phyloP scores from a whole-genome alignment of 2,329 filamentous ascomycete species.

The Neodidymelliopsis sp. region DNA sequence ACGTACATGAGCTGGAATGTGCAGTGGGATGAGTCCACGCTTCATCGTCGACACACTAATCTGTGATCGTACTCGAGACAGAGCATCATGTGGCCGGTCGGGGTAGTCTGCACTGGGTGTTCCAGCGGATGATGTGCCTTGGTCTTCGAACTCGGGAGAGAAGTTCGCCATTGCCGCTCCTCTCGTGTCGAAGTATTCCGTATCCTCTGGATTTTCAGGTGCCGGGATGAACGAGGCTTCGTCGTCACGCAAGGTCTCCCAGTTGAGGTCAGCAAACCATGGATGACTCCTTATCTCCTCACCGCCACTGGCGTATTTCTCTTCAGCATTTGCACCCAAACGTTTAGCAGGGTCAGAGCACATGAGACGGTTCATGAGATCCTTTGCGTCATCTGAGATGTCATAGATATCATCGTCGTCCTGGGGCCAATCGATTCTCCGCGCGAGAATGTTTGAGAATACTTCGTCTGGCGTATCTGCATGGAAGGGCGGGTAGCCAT shows the following conservation, averaged over 20 bases:
- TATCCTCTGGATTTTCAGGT: constrained; percentile 93
- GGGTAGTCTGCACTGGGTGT: constrained; percentile 78
- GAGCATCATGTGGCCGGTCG: constrained; percentile 91
- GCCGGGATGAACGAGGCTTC: constrained; percentile 95
- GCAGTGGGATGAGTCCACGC: constrained; percentile 89
- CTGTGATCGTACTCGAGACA: constrained; percentile 87
- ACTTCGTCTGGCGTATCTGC: constrained; percentile 89
- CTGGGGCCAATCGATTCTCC: constrained; percentile 91
- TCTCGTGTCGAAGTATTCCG: constrained; percentile 93
- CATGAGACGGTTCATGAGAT: constrained; percentile 91
- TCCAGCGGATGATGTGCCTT: constrained; percentile 74
- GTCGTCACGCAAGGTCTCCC: constrained; percentile 91
- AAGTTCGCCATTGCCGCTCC: constrained; percentile 93
- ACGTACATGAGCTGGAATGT: constrained; percentile 95
- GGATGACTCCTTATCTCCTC: constrained; percentile 88
- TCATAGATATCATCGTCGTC: constrained; percentile 76
- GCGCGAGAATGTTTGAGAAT: constrained; percentile 93
- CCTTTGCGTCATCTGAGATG: constrained; percentile 86
- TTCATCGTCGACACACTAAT: constrained; percentile 83
- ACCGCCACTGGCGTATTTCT: constrained; percentile 82
- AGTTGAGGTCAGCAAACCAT: constrained; percentile 88
- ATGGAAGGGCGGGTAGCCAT: constrained; percentile 92
- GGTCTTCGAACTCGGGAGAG: constrained; percentile 92
- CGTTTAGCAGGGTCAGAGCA: constrained; percentile 83
- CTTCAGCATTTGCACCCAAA: constrained; percentile 83